These are phyloP conservation scores for Psilocybe subaeruginosa DNA, from an alignment of 768 basidiomycete genomes.

Conservation along the genomic window DNA sequence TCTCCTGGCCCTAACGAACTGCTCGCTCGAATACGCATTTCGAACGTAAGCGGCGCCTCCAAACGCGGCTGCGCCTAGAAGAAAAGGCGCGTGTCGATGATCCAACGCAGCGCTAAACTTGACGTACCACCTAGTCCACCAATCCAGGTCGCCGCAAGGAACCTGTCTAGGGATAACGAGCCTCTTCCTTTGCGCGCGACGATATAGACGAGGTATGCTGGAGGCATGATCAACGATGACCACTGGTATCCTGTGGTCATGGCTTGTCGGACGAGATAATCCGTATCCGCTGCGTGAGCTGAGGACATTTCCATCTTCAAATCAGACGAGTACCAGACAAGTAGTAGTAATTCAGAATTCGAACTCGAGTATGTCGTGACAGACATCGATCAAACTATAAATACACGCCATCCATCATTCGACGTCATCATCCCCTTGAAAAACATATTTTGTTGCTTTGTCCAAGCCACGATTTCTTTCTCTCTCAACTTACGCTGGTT, in stretches of 20 bases:
- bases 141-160: constrained; percentile 75
- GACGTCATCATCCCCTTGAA: background rate
- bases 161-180: constrained; percentile 59
- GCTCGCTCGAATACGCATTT: constrained; percentile 54
- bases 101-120: background rate
- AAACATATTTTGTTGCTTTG: too few relatives aligned
- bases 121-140: constrained; percentile 62
- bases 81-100: background rate
- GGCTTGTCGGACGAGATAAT: constrained; percentile 65
- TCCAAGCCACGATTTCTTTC: too few relatives aligned
- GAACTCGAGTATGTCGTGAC: background rate
- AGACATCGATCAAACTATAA: background rate
- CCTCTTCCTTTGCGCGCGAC: constrained; percentile 57
- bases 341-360: background rate
- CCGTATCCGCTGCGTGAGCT: constrained; percentile 57
- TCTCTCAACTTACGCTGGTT: too few relatives aligned
- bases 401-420: background rate
- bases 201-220: constrained; percentile 57
- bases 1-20: constrained; percentile 50
- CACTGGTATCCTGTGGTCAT: constrained; percentile 72
- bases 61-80: constrained; percentile 48
- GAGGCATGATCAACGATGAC: constrained; percentile 64
- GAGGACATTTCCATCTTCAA: constrained; percentile 15
- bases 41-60: constrained; percentile 66
- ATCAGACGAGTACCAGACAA: background rate